Base-by-base conservation (phyloP, 768 basidiomycete species). In the Sporobolomyces roseus region DNA sequence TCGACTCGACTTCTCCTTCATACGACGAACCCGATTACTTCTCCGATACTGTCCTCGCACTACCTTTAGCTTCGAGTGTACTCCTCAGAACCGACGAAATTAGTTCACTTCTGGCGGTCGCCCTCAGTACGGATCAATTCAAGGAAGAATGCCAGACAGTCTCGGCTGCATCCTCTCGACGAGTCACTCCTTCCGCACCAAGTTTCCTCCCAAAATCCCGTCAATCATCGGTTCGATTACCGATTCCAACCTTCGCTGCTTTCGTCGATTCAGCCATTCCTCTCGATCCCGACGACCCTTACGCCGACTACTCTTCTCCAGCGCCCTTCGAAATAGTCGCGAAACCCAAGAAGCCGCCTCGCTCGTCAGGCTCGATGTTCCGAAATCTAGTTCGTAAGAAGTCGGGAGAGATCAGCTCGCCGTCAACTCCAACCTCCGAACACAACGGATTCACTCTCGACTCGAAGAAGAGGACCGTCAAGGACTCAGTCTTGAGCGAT, bases 51-150 rank as follows among this genome's bases (percentile, higher is more conserved):
- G 63, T 65, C 2, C 51, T 65, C 60, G 63, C 62, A 29, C 64
- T 68, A 25, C 63, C 71, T 0, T 29, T 65, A 29, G 49, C 38
- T 27, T 61, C 59, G 21, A 32, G 43, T 2, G 41, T 72, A 25
- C 58, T 72, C 50, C 62, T 65, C 19, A 38, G 66, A 8, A 51
- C 67, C n/a, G 38, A 21, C 19, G 71, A 72, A 41, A 41, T 65
- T 16, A 61, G 59, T 23, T 65, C 63, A 10, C 17, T 62, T 30
- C 64, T 72, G 41, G 71, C 71, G 3, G 61, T 72, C 59, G 46
- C 71, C 4, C 66, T 72, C 49, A 60, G 55, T 32, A 41, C 66
- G 16, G 53, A 35, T 0, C 21, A 53, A 1, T 72, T 72, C 50
- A 49, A 62, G 36, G 71, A 65, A 23, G 62, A n/a, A 30, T 63